Conservation (phyloP, 352 stramenopile species). For the Phytophthora meadii region DNA sequence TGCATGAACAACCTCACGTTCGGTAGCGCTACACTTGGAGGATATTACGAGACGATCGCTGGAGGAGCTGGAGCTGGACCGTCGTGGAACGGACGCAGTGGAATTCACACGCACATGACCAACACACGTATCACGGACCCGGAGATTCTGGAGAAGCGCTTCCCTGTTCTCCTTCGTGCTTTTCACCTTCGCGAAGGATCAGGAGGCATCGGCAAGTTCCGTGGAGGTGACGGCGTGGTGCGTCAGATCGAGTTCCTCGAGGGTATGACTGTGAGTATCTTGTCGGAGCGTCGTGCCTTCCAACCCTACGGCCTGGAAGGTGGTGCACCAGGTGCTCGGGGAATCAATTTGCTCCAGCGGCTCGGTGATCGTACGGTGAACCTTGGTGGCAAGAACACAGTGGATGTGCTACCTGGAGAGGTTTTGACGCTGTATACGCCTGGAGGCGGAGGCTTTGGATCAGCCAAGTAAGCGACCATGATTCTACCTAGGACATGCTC, state of each 20-base stretch:
- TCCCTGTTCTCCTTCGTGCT: conserved; percentile 87
- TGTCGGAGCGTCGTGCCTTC: conserved; percentile 96
- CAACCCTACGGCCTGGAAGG: conserved; percentile 95
- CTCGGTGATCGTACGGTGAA: conserved; percentile 75
- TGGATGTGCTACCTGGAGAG: conserved; percentile 92
- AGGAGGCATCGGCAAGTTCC: conserved; percentile 92
- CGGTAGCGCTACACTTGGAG: conserved; percentile 93
- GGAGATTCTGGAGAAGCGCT: conserved; percentile 99
- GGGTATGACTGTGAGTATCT: conserved; percentile 96
- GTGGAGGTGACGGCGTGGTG: conserved; percentile 96
- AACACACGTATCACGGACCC: conserved; percentile 99
- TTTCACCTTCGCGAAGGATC: conserved; percentile 89
- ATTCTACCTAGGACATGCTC: conserved; percentile 12
- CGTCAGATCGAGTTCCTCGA: conserved; percentile 96
- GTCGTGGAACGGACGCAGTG: conserved; percentile 95
- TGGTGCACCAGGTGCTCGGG: conserved; percentile 88
- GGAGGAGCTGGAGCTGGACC: conserved; percentile 97
- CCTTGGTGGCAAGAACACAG: conserved; percentile 95
- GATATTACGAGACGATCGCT: conserved; percentile 99
- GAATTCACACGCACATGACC: conserved; percentile 99
- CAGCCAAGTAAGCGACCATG: conserved; percentile 28
- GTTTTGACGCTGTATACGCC: conserved; percentile 96
- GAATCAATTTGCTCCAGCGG: conserved; percentile 94
- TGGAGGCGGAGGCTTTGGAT: conserved; percentile 95
- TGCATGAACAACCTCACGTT: conserved; percentile 99